Evolutionary conservation across 2,329 filamentous ascomycete species (phyloP), one percentile per base, ranked within the genome.

Genomic region (Aspergillus caelatus): DNA sequence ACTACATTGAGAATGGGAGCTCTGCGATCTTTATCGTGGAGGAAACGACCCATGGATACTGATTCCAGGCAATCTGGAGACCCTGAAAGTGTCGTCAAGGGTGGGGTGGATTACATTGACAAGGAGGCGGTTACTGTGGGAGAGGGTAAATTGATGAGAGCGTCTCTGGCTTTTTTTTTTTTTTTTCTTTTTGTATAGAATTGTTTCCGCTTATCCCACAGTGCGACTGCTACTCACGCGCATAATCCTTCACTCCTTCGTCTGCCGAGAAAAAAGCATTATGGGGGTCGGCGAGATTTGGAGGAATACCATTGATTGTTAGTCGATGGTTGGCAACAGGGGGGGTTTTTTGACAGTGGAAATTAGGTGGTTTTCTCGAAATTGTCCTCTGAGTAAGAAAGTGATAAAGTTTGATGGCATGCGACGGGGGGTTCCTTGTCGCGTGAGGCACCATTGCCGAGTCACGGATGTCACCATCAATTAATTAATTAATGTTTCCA

Each of bases 1-100:
- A 63, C 64, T 48, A 71, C 65, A 62, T 67, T 71, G 43, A 71
- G 70, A 16, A 64, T 66, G 3, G 70, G 70, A 50, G 67, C 66
- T 61, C 65, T 62, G 12, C 63, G 68, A 43, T 71, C 70, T 26
- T 58, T 55, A 39, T 71, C 70, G 19, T 61, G 52, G 39, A 64
- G 63, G 41, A 71, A 72, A 54, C 70, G 68, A 43, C 59, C 62
- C 64, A 66, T 66, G 19, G 12, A 36, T 11, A 12, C 16, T 26
- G 36, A 16, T 12, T 26, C 32, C n/a, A 14, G 21, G n/a, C 11
- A n/a, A 39, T n/a, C 36, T 12, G 36, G 21, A 52, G 28, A 32
- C 48, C 28, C 10, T 6, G 5, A 5, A n/a, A 21, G 43, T 48
- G 10, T 28, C 11, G 45, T 26, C 11, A 8, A 28, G 23, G 23